Evolutionary conservation across 441 rosid genomes (phyloP).

Genomic region (Oxalis stricta): DNA sequence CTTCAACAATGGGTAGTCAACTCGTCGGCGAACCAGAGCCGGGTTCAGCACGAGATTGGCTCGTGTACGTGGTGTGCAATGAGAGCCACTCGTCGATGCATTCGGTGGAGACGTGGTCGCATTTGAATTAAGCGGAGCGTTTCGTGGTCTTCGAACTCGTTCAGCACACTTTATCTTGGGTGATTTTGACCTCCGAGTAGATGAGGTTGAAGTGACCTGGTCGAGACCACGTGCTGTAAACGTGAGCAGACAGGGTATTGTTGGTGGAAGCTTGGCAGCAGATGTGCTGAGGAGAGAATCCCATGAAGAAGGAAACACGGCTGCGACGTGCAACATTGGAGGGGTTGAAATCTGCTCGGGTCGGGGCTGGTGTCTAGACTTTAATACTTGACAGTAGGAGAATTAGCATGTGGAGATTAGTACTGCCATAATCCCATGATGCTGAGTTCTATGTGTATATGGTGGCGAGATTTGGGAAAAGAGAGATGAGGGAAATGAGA

Average conservation of each 20-base stretch:
- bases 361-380: too few relatives aligned
- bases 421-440: too few relatives aligned
- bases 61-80: constrained; percentile 83
- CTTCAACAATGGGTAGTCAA: constrained; percentile 6
- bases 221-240: constrained; percentile 32
- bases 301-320: constrained; percentile 31
- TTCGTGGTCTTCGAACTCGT: constrained; percentile 80
- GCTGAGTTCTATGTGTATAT: too few relatives aligned
- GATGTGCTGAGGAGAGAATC: constrained; percentile 45
- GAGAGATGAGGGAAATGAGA: too few relatives aligned
- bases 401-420: too few relatives aligned
- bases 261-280: constrained; percentile 27
- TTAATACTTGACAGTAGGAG: too few relatives aligned
- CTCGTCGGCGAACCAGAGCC: constrained; percentile 5
- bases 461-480: too few relatives aligned
- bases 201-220: constrained; percentile 36
- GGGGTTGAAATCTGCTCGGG: constrained; percentile 30
- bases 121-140: constrained; percentile 77
- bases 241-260: constrained; percentile 12
- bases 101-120: constrained; percentile 78
- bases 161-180: constrained; percentile 55
- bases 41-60: constrained; percentile 46
- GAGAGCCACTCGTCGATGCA: constrained; percentile 77
- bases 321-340: constrained; percentile 29
- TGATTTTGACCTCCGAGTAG: constrained; percentile 66